phyloP scores from a whole-genome alignment of 2,329 filamentous ascomycete species.

The Phaeosphaeriaceae sp. region DNA sequence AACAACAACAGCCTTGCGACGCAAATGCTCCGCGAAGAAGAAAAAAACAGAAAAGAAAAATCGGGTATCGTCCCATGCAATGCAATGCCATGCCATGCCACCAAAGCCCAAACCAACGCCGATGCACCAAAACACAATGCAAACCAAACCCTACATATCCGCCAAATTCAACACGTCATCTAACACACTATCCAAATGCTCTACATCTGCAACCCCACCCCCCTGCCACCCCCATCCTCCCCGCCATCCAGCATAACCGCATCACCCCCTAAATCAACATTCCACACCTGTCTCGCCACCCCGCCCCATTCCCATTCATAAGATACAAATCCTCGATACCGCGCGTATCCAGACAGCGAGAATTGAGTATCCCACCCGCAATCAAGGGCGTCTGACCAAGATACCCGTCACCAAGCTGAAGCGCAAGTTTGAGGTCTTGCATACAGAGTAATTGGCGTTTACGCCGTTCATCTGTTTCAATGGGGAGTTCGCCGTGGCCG shows the following conservation, averaged over 20 bases:
- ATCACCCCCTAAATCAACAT: constrained; percentile 33
- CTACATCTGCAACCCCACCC: constrained; percentile 38
- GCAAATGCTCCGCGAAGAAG: background rate
- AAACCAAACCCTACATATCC: background rate
- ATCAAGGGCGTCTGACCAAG: constrained; percentile 80
- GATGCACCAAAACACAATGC: constrained; percentile 2
- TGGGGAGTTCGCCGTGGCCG: constrained; percentile 73
- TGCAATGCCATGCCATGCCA: background rate
- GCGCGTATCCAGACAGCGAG: constrained; percentile 68
- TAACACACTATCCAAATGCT: constrained; percentile 42
- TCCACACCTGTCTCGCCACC: constrained; percentile 18
- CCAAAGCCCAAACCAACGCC: background rate
- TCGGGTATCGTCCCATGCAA: constrained; percentile 26
- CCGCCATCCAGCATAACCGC: constrained; percentile 37
- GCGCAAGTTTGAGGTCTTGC: constrained; percentile 76
- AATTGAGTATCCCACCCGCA: constrained; percentile 68
- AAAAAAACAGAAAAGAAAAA: constrained; percentile 1
- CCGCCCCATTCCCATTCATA: background rate
- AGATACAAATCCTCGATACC: constrained; percentile 38
- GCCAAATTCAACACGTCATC: constrained; percentile 48
- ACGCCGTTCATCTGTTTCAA: constrained; percentile 78
- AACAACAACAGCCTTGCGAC: too few species aligned
- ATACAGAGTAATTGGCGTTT: constrained; percentile 75
- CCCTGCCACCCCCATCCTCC: constrained; percentile 50
- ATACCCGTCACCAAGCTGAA: constrained; percentile 77